Base-by-base conservation (phyloP, 257 asterid genomes). In the Ligustrum vulgare region DNA sequence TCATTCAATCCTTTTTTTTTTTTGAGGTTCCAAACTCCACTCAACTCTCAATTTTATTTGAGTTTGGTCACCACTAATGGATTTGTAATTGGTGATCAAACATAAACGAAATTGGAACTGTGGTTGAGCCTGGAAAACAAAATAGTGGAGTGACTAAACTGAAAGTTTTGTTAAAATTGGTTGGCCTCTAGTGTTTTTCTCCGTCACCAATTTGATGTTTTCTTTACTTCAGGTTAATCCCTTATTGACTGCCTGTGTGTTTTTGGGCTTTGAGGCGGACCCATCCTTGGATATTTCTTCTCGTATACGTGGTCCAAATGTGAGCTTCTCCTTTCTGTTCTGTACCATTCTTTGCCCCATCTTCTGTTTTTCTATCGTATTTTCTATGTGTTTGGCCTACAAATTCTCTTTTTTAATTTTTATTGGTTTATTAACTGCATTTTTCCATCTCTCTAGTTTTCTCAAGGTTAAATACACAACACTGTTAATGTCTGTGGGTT, bases 301-400 rank as follows among this genome's bases (percentile, higher is more conserved):
- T 43, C 97, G 94, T 82, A 93, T 95, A 82, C 93, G 97, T 78
- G 99, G 99, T 74, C 98, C 99, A 84, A 90, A 91, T 84, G 99
- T 95, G 89, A 89, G 99, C 73, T 76, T 76, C 72, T 84, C 69
- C 65, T 73, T 37, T 22, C 28, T 70, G 54, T 70, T 43, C 33
- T 75, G 8, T 51, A 11, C 51, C 43, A 37, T 36, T 69, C 62
- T 67, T 71, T 39, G 34, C 33, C 49, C 68, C 37, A 36, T 80
- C 41, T 41, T 49, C 32, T 69, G 37, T 69, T 36, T 62, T 75
- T 75, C 54, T 58, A 78, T 68, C 35, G 25, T 67, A 20, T 72
- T 67, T 76, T 64, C 72, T 74, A 68, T 75, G 34, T 16, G 69
- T 32, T 51, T 72, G 60, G 47, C 18, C 32, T 4, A 67, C 67